Base-by-base conservation (phyloP, 1,139 yeast species). In the Tardiomyces depauwii region DNA sequence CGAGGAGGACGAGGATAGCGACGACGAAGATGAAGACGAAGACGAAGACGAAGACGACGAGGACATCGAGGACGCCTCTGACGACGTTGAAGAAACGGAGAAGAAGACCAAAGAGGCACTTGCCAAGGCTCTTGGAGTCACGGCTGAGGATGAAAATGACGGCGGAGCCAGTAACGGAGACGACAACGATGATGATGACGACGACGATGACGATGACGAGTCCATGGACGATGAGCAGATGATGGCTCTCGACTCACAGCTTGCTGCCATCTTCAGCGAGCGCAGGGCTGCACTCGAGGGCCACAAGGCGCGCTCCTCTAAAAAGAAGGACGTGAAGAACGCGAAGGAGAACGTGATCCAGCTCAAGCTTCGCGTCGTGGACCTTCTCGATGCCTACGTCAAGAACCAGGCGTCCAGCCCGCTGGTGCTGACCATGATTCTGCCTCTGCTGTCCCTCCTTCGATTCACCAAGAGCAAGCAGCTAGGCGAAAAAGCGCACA, bases 161-260 rank as follows among this genome's bases (percentile, higher is more conserved):
- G 66, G 62, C 11, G 75, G 70, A 4, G 67, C 63, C 14, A 74
- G 73, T 13, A 75, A 75, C 44, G 84, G 78, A 48, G 86, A 83
- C 12, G 94, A 85, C 7, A 69, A 74, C 2, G 75, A 70, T 5
- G 67, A 63, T 14, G 74, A 73, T 13, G 75, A 75, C 44, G 75
- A 70, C 6, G 67, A 63, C 14, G 74, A 73, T 13, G 75, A 75
- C 44, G 84, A 78, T 48, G 86, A 83, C 12, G 94, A 85, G 51
- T 78, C 88, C 2, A 84, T 87, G 94, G 93, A 91, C 55, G 99
- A 91, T 62, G 97, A 89, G 55, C 89, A 88, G 62, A 91, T 91
- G 99, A 79, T 89, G 80, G 95, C 91, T 14, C 76, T 91, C 60
- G 98, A 91, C 61, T 87, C 74, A 25, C 93, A 87, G 51, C 70